phyloP scores from a whole-genome alignment of 306 rosid genomes.

The Glycine latifolia region DNA sequence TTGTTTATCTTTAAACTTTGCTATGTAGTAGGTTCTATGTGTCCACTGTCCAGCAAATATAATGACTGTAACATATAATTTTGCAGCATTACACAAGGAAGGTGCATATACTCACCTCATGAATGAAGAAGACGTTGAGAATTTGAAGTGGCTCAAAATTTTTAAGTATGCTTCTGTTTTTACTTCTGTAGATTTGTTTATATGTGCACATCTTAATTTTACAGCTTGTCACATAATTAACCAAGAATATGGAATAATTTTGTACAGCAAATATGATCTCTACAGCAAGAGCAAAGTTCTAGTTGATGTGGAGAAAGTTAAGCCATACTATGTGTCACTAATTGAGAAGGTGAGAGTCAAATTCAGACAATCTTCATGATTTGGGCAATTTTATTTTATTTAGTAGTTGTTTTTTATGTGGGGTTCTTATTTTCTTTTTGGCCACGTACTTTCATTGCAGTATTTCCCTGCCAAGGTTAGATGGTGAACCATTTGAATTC shows the following conservation, averaged over 20 bases:
- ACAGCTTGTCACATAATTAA: no score
- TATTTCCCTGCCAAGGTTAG: conserved; percentile 52
- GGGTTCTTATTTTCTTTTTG: conserved; percentile 3
- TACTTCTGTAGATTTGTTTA: not conserved
- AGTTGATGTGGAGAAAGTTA: conserved; percentile 67
- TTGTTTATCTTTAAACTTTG: not conserved
- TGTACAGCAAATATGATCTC: conserved; percentile 81
- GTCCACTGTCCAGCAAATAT: not conserved
- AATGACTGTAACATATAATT: not conserved
- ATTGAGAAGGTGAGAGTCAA: conserved; percentile 69
- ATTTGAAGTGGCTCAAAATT: conserved; percentile 75
- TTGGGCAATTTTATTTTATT: not conserved
- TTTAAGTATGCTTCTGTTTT: conserved; percentile 41
- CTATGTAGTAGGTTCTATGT: not conserved
- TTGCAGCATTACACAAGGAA: conserved; percentile 74
- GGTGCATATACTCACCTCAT: conserved; percentile 77
- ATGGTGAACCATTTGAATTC: conserved; percentile 39
- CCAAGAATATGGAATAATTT: not conserved
- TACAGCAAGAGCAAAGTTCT: conserved; percentile 84
- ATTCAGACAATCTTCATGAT: not conserved
- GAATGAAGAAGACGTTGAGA: conserved; percentile 76
- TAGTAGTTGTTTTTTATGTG: not conserved
- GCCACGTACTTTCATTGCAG: conserved; percentile 40
- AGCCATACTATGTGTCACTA: conserved; percentile 82
- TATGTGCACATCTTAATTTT: not conserved